A percentile compares a stretch with the other conserved stretches of the same genome.
phyloP scores from a whole-genome alignment of 2,329 filamentous ascomycete species.

The Tympanopsis confertula region DNA sequence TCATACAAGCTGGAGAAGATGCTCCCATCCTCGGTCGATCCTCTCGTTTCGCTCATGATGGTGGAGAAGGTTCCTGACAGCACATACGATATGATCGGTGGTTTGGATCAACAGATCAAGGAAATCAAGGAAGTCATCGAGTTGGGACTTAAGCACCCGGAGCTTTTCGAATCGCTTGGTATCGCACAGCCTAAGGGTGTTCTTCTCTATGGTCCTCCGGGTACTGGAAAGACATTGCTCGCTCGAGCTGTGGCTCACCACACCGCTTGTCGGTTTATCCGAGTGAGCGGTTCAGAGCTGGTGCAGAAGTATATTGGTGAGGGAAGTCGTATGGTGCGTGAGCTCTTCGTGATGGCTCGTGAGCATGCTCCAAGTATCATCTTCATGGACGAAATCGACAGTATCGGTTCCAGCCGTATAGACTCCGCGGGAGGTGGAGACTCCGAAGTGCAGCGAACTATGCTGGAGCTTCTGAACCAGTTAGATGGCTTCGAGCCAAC shows the following conservation, averaged over 20 bases:
- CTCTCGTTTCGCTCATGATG: slow-evolving; percentile 99
- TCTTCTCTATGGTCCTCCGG: slow-evolving; percentile 87
- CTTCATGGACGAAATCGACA: slow-evolving; percentile 99
- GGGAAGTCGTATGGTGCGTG: slow-evolving; percentile 93
- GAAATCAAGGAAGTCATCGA: slow-evolving; percentile 99
- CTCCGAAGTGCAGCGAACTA: slow-evolving; percentile 95
- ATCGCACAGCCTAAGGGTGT: slow-evolving; percentile 98
- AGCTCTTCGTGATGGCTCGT: slow-evolving; percentile 97
- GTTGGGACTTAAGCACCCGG: slow-evolving; percentile 92
- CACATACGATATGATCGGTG: slow-evolving; percentile 99
- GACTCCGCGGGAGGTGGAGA: slow-evolving; percentile 92
- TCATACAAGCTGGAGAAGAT: slow-evolving; percentile 99
- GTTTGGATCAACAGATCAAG: slow-evolving; percentile 97
- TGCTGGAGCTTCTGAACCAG: slow-evolving; percentile 96
- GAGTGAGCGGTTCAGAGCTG: slow-evolving; percentile 87
- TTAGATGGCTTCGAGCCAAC: slow-evolving; percentile 97
- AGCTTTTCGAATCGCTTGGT: slow-evolving; percentile 96
- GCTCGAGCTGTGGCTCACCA: slow-evolving; percentile 95
- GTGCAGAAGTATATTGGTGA: slow-evolving; percentile 99
- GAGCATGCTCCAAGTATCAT: slow-evolving; percentile 98
- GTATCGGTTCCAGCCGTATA: slow-evolving; percentile 91
- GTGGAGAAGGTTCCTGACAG: slow-evolving; percentile 99
- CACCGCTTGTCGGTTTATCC: slow-evolving; percentile 98
- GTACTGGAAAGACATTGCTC: slow-evolving; percentile 91
- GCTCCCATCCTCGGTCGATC: slow-evolving; percentile 93